Percentiles rank a stretch among this genome's conserved stretches.
These are phyloP conservation scores for Alternaria sp. DNA, from an alignment of 2,329 filamentous ascomycete genomes.

Conservation along the genomic window DNA sequence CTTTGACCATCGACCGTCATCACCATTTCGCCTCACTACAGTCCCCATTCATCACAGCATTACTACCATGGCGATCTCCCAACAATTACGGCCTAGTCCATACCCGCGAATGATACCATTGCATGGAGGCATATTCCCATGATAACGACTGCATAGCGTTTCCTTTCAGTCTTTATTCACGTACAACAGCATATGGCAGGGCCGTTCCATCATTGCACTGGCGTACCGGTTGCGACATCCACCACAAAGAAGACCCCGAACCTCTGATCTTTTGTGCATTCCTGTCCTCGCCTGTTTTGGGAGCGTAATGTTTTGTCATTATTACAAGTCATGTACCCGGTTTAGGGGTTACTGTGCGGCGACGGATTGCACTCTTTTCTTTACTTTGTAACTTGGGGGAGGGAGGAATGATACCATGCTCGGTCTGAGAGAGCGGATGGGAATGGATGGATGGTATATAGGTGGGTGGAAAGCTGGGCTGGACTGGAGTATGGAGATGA, in stretches of 20 bases:
- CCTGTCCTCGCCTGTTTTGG: constrained; percentile 5
- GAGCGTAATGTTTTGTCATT: constrained; percentile 28
- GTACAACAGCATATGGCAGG: constrained; percentile 33
- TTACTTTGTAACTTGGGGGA: not conserved
- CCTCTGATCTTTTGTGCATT: constrained; percentile 8
- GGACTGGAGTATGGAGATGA: constrained; percentile 3
- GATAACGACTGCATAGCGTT: constrained; percentile 50
- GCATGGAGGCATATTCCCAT: constrained; percentile 29
- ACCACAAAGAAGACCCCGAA: not conserved
- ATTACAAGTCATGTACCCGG: not conserved
- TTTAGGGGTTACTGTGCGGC: not conserved
- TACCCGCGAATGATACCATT: constrained; percentile 18
- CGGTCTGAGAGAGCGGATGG: not conserved
- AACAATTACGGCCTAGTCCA: constrained; percentile 15
- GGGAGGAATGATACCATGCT: not conserved
- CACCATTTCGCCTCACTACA: not conserved
- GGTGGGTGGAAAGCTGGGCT: not conserved
- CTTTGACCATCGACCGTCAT: not conserved
- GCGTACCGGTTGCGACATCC: constrained; percentile 13
- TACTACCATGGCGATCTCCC: constrained; percentile 1
- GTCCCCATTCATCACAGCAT: not conserved
- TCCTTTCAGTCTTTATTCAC: constrained; percentile 23
- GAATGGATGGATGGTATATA: not conserved
- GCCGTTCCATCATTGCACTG: constrained; percentile 16
- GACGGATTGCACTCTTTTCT: constrained; percentile 6